Conservation (phyloP, 2,329 filamentous ascomycete species). For the Xylariaceae sp. region DNA sequence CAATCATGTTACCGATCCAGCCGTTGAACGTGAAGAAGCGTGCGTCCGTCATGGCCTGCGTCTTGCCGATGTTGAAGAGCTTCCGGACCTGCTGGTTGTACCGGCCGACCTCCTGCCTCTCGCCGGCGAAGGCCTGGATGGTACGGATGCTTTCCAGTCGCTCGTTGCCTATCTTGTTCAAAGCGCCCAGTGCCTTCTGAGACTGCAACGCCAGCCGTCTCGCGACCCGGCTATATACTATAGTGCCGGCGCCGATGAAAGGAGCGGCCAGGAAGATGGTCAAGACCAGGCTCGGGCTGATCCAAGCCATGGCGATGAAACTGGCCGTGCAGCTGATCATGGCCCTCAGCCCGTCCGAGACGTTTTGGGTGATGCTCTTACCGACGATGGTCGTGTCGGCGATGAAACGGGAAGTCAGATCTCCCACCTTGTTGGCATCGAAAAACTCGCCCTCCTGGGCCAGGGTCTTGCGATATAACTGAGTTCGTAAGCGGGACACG, state of each 20-base stretch:
- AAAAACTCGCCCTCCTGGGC: constrained; percentile 99
- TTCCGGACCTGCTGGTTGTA: constrained; percentile 91
- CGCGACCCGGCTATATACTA: constrained; percentile 86
- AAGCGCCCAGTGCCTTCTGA: constrained; percentile 83
- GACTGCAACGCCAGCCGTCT: constrained; percentile 87
- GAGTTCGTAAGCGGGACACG: constrained; percentile 80
- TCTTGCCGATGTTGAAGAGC: constrained; percentile 84
- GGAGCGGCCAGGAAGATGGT: constrained; percentile 84
- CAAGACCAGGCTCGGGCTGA: constrained; percentile 83
- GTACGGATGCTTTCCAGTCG: constrained; percentile 95
- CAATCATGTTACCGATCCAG: constrained; percentile 93
- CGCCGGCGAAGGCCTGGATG: constrained; percentile 91
- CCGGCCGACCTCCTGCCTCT: constrained; percentile 80
- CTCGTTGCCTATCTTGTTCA: constrained; percentile 97
- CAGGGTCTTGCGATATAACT: constrained; percentile 86
- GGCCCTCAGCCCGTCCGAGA: constrained; percentile 90
- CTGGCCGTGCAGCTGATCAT: constrained; percentile 86
- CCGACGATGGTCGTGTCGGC: constrained; percentile 97
- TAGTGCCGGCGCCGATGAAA: constrained; percentile 82
- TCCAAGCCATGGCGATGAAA: constrained; percentile 90
- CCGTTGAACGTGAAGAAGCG: constrained; percentile 85
- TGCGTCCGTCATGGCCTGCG: constrained; percentile 81
- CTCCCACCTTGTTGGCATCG: constrained; percentile 93
- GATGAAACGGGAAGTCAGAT: constrained; percentile 89
- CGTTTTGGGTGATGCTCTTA: constrained; percentile 96